Base-by-base conservation (phyloP, 257 asterid genomes). In the Mitragyna speciosa region DNA sequence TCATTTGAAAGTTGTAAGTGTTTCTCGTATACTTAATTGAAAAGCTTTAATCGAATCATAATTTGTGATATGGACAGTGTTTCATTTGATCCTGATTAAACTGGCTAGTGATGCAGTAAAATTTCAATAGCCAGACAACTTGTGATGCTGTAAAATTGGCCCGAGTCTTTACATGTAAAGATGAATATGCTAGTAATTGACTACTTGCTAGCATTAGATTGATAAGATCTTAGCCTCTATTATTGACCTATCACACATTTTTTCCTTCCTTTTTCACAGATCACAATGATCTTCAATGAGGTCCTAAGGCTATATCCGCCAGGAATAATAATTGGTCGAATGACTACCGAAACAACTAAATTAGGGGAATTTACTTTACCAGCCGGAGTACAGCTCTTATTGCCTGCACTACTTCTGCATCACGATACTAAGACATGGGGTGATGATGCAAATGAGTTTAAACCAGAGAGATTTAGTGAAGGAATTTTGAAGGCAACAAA, bases 391-490 rank as follows among this genome's bases (percentile, higher is more conserved):
- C 79, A 70, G 43, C 54, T 85, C 51, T 24, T 75, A 11, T 47
- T 85, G 56, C 87, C 83, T 3, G 58, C 54, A 65, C 68, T 78
- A 19, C 0, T 65, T 65, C 33, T 85, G 73, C 84, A 82, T 58
- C 85, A 70, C 24, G 88, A 85, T 30, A 61, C 22, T 39, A 76
- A 82, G 17, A n/a, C 79, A 65, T 85, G 88, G 88, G 88, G 88
- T 5, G 84, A 79, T 3, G 85, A 85, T 72, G 83, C 45, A 2
- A 15, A 70, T 6, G 83, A 84, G 22, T 84, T 84, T 70, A 84
- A 84, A 0, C 87, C 85, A 15, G 82, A 81, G 74, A 84, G 87
- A 64, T 84, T 81, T 54, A 71, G 39, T 2, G 82, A 81, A 43
- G 87, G 83, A 28, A 41, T 81, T 7, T n/a, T 26, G 3, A 79